phyloP scores from a whole-genome alignment of 2,329 filamentous ascomycete genomes.

The Fusarium sp. region DNA sequence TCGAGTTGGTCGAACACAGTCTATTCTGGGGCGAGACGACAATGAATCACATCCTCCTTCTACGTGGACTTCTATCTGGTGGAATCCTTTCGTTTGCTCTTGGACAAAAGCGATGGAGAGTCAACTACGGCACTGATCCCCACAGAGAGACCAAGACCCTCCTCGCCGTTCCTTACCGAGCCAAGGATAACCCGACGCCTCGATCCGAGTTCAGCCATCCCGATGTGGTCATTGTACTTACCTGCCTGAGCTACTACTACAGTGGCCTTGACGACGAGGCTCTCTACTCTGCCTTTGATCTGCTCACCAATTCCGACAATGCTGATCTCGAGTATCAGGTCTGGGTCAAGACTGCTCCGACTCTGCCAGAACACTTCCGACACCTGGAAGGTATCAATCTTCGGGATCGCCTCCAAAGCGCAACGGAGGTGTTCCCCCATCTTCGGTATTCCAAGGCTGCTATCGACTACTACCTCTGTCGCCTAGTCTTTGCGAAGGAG shows the following conservation, averaged over 20 bases:
- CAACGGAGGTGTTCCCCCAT: constrained; percentile 61
- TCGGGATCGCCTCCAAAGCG: constrained; percentile 63
- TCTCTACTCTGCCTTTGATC: constrained; percentile 59
- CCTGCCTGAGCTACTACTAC: constrained; percentile 68
- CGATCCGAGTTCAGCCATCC: constrained; percentile 73
- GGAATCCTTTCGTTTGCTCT: constrained; percentile 67
- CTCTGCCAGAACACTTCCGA: constrained; percentile 52
- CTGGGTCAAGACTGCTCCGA: constrained; percentile 57
- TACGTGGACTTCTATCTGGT: constrained; percentile 67
- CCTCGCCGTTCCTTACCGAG: constrained; percentile 69
- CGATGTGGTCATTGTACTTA: constrained; percentile 68
- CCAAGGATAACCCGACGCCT: constrained; percentile 67
- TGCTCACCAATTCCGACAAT: constrained; percentile 65
- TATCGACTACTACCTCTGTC: constrained; percentile 73
- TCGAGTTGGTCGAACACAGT: constrained; percentile 51
- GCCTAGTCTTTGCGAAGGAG: constrained; percentile 71
- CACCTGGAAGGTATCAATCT: constrained; percentile 68
- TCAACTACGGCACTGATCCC: constrained; percentile 71
- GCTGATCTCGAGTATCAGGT: constrained; percentile 61
- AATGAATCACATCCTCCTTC: constrained; percentile 56
- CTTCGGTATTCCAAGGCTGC: constrained; percentile 64
- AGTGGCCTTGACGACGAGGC: constrained; percentile 64
- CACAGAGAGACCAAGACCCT: constrained; percentile 54
- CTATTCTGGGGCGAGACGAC: constrained; percentile 52
- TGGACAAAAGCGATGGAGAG: constrained; percentile 70